Conservation (phyloP, 169 alveolate genomes). For the Plasmodium berghei region DNA sequence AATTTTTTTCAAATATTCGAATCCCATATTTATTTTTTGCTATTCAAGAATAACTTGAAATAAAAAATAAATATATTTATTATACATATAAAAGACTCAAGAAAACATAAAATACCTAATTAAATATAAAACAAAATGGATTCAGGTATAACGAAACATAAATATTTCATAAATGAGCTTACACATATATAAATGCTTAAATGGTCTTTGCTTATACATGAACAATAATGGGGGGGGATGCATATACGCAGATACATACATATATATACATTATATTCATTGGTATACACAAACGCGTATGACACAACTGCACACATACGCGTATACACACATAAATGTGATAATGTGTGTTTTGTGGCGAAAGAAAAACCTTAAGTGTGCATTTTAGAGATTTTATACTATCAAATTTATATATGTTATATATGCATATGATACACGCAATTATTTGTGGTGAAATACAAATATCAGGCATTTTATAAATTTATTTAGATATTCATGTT, state of each 20-base stretch:
- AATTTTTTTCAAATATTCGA: constrained; percentile 6
- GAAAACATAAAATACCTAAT: neutral
- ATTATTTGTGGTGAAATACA: too few species aligned
- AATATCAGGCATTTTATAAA: too few species aligned
- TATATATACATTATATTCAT: constrained; percentile 3
- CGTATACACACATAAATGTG: neutral
- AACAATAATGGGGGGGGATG: neutral
- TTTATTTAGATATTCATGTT: too few species aligned
- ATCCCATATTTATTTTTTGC: neutral
- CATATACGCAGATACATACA: neutral
- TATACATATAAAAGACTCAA: neutral
- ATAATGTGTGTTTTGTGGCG: neutral
- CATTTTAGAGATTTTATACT: neutral
- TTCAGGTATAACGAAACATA: constrained; percentile 46
- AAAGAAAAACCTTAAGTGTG: neutral
- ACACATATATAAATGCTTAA: neutral
- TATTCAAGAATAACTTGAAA: constrained; percentile 9
- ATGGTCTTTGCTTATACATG: neutral
- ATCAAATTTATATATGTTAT: too few species aligned
- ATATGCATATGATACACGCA: too few species aligned
- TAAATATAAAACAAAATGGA: constrained; percentile 37
- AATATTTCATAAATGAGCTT: neutral
- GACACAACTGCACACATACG: neutral
- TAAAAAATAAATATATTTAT: neutral
- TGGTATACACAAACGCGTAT: neutral